These are phyloP conservation scores for Phytophthora ohioensis DNA, from an alignment of 352 stramenopile species.

Conservation along the genomic window DNA sequence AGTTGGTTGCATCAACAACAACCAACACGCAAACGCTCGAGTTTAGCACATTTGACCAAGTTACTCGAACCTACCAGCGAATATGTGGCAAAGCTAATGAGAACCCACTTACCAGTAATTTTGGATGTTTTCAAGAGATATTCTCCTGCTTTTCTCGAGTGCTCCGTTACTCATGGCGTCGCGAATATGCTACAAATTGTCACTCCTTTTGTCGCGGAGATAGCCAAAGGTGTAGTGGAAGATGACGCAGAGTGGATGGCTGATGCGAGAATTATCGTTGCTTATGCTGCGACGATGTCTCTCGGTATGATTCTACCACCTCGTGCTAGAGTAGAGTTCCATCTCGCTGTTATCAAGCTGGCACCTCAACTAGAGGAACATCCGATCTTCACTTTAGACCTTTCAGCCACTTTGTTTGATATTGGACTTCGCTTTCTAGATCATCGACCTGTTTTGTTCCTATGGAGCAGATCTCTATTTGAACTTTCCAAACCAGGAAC, in stretches of 20 bases:
- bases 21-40: conserved; percentile 19
- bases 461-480: conserved; percentile 35
- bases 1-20: conserved; percentile 54
- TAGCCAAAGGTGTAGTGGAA: conserved; percentile 40
- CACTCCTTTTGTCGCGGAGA: conserved; percentile 46
- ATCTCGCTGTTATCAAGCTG: conserved; percentile 28
- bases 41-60: conserved; percentile 24
- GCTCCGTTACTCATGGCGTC: conserved; percentile 53
- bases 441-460: conserved; percentile 36
- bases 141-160: conserved; percentile 45
- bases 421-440: conserved; percentile 49
- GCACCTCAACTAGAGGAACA: conserved; percentile 38
- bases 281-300: conserved; percentile 45
- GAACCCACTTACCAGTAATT: conserved; percentile 50
- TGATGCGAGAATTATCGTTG: conserved; percentile 50
- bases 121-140: conserved; percentile 69
- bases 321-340: conserved; percentile 44
- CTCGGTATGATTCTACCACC: conserved; percentile 44
- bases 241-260: conserved; percentile 23
- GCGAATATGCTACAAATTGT: conserved; percentile 60
- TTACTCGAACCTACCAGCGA: conserved; percentile 30
- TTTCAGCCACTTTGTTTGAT: conserved; percentile 48
- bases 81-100: conserved; percentile 53
- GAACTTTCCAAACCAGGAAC: conserved; percentile 6
- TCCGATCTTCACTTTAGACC: conserved; percentile 24